Percentiles rank a stretch among this genome's conserved stretches.
phyloP scores from a whole-genome alignment of 176 grass and related monocot species.

The maize (Zea mays) region Zm-B73-REFERENCE-NAM-5.0 NC_050098.1:8164001-8164500 shows the following conservation, averaged over 20 bases:
- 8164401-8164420: background rate
- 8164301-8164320: background rate
- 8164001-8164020: background rate
- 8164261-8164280: no score
- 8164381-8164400: background rate
- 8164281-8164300: background rate
- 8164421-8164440: background rate
- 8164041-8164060: slow-evolving; percentile 46
- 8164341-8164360: background rate
- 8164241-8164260: background rate
- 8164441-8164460: background rate
- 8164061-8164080: background rate
- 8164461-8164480: background rate
- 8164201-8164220: background rate
- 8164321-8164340: background rate
- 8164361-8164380: background rate
- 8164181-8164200: background rate
- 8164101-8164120: background rate
- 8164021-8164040: background rate
- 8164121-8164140: background rate
- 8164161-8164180: slow-evolving; percentile 28
- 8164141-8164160: background rate
- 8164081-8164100: slow-evolving; percentile 28
- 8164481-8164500: background rate
- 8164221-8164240: background rate